Evolutionary conservation across 1,284 basidiomycete genomes (phyloP).

Genomic region (Gomphus sp.): DNA sequence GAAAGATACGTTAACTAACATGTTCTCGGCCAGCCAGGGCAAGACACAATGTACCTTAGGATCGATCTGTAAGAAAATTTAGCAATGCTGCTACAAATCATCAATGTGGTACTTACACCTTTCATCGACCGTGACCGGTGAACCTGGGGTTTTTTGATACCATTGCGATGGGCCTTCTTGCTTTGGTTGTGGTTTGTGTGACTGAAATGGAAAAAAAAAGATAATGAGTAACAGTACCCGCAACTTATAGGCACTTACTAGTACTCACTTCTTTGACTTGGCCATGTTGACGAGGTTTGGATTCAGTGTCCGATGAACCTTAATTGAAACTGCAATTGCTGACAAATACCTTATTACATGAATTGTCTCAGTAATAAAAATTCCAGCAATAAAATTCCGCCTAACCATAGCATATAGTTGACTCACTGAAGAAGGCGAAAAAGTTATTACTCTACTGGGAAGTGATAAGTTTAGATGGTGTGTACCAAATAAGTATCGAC

Average conservation of each 20-base stretch:
- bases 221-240: slow-evolving; percentile 10
- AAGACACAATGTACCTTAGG: slow-evolving; percentile 52
- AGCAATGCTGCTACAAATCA: slow-evolving; percentile 7
- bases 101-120: slow-evolving; percentile 60
- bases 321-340: slow-evolving; percentile 8
- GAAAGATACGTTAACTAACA: slow-evolving; percentile 11
- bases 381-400: neutral
- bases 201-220: slow-evolving; percentile 27
- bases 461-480: neutral
- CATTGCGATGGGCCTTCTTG: slow-evolving; percentile 95
- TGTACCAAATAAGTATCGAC: neutral
- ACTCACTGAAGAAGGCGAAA: no score
- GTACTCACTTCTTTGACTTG: slow-evolving; percentile 42
- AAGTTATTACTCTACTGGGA: neutral
- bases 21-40: neutral
- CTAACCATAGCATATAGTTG: no score
- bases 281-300: slow-evolving; percentile 24
- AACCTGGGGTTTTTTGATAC: slow-evolving; percentile 78
- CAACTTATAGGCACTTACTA: slow-evolving; percentile 3
- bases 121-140: slow-evolving; percentile 78
- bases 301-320: slow-evolving; percentile 1
- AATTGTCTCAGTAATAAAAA: neutral
- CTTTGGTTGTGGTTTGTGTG: slow-evolving; percentile 92
- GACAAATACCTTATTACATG: neutral
- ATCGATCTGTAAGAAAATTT: slow-evolving; percentile 52